Percentiles rank a stretch among this genome's conserved stretches.
Evolutionary conservation across 345 rosid species (phyloP).

Genomic region (Ailanthus altissimus): DNA sequence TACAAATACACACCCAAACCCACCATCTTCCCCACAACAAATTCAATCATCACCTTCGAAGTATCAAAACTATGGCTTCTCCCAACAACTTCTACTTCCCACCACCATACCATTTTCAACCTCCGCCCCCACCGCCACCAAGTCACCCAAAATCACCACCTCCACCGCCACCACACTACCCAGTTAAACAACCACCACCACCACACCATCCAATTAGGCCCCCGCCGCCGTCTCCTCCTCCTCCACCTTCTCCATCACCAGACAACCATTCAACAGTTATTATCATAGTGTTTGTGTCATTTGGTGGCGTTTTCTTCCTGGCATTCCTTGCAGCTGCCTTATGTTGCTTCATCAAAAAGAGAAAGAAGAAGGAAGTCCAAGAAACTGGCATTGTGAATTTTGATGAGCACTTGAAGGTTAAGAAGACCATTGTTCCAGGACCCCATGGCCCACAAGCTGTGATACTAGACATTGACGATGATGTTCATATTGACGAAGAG

Average conservation of each 20-base stretch:
- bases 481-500: slow-evolving; percentile 47
- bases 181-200: too few relatives aligned
- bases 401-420: slow-evolving; percentile 60
- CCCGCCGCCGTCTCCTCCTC: slow-evolving; percentile 27
- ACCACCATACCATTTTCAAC: slow-evolving; percentile 20
- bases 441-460: slow-evolving; percentile 50
- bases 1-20: slow-evolving; percentile 47
- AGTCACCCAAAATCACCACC: slow-evolving; percentile 2
- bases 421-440: slow-evolving; percentile 52
- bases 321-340: slow-evolving; percentile 48
- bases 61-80: slow-evolving; percentile 47
- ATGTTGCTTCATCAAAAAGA: slow-evolving; percentile 52
- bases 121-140: slow-evolving; percentile 19
- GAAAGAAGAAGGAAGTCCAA: slow-evolving; percentile 37
- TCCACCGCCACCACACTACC: too few relatives aligned
- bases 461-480: slow-evolving; percentile 56
- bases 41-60: not conserved
- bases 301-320: slow-evolving; percentile 55
- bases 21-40: slow-evolving; percentile 32
- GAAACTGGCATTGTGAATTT: slow-evolving; percentile 37
- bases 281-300: slow-evolving; percentile 55
- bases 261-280: slow-evolving; percentile 46
- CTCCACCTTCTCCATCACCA: slow-evolving; percentile 41
- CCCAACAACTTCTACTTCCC: slow-evolving; percentile 36
- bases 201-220: slow-evolving; percentile 23